These are phyloP conservation scores for Pythium volutum DNA, from an alignment of 352 stramenopile genomes.

Conservation along the genomic window DNA sequence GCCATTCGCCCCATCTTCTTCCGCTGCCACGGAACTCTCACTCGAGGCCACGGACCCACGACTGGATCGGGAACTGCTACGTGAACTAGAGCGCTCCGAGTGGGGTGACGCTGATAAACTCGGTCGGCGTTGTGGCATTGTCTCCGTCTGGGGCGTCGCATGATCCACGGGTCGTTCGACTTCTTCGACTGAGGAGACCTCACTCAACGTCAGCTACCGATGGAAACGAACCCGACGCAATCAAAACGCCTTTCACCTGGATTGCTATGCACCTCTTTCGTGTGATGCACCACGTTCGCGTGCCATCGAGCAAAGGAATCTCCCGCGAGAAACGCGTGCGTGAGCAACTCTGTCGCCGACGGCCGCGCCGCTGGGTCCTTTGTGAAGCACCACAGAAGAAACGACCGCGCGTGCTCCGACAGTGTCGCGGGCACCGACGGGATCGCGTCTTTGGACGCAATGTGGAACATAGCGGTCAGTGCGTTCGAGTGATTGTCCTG, in stretches of 20 bases:
- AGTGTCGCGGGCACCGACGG: slow-evolving; percentile 43
- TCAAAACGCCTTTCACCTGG: not conserved
- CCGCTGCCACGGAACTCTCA: not conserved
- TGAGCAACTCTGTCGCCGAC: slow-evolving; percentile 82
- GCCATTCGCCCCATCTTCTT: not conserved
- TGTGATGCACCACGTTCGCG: not conserved
- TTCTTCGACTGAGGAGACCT: not conserved
- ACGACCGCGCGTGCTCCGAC: slow-evolving; percentile 37
- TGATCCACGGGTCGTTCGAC: not conserved
- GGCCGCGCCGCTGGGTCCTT: slow-evolving; percentile 69
- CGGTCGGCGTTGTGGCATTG: not conserved
- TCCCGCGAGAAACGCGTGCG: slow-evolving; percentile 42
- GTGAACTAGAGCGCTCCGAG: not conserved
- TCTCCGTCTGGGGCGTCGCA: not conserved
- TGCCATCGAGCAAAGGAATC: not conserved
- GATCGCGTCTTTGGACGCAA: slow-evolving; percentile 56
- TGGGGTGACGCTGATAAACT: not conserved
- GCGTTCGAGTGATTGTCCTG: slow-evolving; percentile 76
- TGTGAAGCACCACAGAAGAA: slow-evolving; percentile 56
- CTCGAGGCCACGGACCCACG: not conserved
- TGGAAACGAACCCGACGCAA: not conserved
- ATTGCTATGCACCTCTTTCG: not conserved
- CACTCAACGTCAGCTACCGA: not conserved
- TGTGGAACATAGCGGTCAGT: slow-evolving; percentile 82
- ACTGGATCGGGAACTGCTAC: not conserved